A percentile compares a stretch with the other conserved stretches of the same genome.
Evolutionary conservation across 371 early-diverging fungal species (phyloP).

Genomic region (Chytridium lagenaria): DNA sequence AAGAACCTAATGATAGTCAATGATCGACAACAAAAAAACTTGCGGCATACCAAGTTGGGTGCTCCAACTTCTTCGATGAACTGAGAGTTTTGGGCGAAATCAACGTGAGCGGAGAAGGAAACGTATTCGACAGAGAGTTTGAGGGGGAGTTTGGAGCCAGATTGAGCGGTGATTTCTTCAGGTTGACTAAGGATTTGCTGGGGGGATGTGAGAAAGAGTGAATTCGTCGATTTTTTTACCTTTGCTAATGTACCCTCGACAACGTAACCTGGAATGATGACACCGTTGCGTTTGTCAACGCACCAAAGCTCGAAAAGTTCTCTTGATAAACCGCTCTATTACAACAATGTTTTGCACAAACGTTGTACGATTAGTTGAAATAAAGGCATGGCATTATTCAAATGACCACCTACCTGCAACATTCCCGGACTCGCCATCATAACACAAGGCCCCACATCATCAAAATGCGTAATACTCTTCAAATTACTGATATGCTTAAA

Average conservation of each 20-base stretch:
- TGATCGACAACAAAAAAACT: neutral
- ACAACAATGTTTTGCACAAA: neutral
- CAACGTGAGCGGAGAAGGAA: conserved; percentile 99
- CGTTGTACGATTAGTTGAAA: no score
- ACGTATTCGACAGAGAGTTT: conserved; percentile 96
- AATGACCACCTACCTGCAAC: conserved; percentile 96
- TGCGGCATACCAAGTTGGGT: conserved; percentile 82
- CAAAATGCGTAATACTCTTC: conserved; percentile 91
- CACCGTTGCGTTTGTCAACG: conserved; percentile 92
- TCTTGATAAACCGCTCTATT: conserved; percentile 92
- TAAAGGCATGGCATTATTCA: no score
- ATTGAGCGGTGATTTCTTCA: conserved; percentile 82
- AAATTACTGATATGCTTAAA: conserved; percentile 98
- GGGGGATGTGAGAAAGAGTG: neutral
- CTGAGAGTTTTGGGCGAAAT: conserved; percentile 97
- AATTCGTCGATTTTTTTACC: conserved; percentile 60
- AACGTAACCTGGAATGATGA: conserved; percentile 99
- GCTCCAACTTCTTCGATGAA: conserved; percentile 98
- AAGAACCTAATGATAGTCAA: conserved; percentile 63
- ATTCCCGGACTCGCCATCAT: conserved; percentile 99
- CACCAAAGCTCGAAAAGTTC: conserved; percentile 99
- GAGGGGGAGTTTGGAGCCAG: conserved; percentile 89
- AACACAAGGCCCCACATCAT: conserved; percentile 99
- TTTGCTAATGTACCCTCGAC: conserved; percentile 99
- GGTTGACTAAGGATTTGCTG: conserved; percentile 94